phyloP scores from a whole-genome alignment of 2,329 filamentous ascomycete genomes.

The Lizonia empirigonia region DNA sequence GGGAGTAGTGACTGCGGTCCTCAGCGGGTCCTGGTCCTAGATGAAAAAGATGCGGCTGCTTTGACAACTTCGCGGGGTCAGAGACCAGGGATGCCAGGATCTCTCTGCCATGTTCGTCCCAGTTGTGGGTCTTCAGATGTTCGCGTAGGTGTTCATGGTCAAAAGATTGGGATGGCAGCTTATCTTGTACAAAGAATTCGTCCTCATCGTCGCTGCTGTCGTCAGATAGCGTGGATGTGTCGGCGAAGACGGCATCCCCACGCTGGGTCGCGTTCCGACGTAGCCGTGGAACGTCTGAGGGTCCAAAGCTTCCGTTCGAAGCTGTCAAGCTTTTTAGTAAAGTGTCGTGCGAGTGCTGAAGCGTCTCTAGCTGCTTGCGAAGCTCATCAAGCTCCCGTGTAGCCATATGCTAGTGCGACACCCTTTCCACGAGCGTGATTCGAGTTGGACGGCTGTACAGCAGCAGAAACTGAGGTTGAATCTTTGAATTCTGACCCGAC shows the following conservation, averaged over 20 bases:
- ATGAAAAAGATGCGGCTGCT: conserved; percentile 52
- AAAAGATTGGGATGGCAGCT: conserved; percentile 48
- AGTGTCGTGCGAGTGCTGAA: conserved; percentile 41
- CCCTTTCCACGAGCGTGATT: conserved; percentile 10
- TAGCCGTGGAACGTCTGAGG: conserved; percentile 30
- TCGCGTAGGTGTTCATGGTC: conserved; percentile 53
- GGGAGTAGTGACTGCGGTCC: conserved; percentile 53
- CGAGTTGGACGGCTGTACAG: conserved; percentile 5
- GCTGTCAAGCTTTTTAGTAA: conserved; percentile 37
- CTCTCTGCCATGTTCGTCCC: conserved; percentile 49
- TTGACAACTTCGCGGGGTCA: conserved; percentile 52
- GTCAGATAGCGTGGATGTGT: conserved; percentile 44
- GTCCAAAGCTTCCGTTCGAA: conserved; percentile 37
- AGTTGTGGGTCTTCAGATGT: conserved; percentile 53
- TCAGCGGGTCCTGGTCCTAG: conserved; percentile 49
- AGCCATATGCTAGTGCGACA: conserved; percentile 27
- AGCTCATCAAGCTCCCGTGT: conserved; percentile 40
- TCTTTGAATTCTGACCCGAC: conserved; percentile 13
- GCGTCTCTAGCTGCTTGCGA: conserved; percentile 40
- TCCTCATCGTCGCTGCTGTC: conserved; percentile 46
- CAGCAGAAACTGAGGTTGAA: conserved; percentile 9
- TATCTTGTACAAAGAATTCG: conserved; percentile 47
- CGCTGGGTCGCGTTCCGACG: conserved; percentile 30
- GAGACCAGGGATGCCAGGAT: conserved; percentile 53
- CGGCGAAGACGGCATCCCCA: conserved; percentile 38